Evolutionary conservation across 1,284 basidiomycete genomes (phyloP), one percentile per base, ranked within the genome.

Genomic region (Sanghuangporus sanghuang): DNA sequence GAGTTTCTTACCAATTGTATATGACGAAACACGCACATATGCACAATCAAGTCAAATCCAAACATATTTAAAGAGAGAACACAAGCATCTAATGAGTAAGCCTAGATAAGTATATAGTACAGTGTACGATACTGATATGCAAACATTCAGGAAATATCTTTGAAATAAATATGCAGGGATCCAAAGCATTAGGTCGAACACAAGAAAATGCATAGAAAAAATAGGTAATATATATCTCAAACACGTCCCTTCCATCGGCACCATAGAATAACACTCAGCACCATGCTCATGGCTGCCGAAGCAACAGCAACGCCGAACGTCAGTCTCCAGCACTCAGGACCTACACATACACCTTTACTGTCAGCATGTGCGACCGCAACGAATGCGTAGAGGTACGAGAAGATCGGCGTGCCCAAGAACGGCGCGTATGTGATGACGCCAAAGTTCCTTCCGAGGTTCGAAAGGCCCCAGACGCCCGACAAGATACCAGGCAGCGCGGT

Each of bases 301-400:
- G 69, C 74, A 40, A 76, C 71, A 58, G 80, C 76, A 53, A 88
- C 73, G 71, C 77, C 78, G 68, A 92, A 90, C 4, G 90, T 92
- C 53, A 77, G 65, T 59, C 73, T 73, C 89, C 88, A 92, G 68
- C 90, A 92, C 35, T 72, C 65, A 7, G 74, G 70, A 4, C 90
- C 89, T 44, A 71, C 70, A 68, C 90, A 92, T 3, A 83, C 75
- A 6, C 71, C 74, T 38, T 71, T 76, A 12, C 76, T 73, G 3
- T 71, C 71, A 7, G 79, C 76, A 66, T 85, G 80, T 2, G 77
- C 73, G 2, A 79, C 81, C 2, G 87, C 79, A 54, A 89, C 71
- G 67, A 86, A 85, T 8, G 90, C 89, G 66, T 90, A 92, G 0
- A 92, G 71, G 71, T 89, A 90, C 4, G 90, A 90, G 70, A 90